These are phyloP conservation scores for Graphilbum fragrans DNA, from an alignment of 2,329 filamentous ascomycete genomes.

Conservation along the genomic window DNA sequence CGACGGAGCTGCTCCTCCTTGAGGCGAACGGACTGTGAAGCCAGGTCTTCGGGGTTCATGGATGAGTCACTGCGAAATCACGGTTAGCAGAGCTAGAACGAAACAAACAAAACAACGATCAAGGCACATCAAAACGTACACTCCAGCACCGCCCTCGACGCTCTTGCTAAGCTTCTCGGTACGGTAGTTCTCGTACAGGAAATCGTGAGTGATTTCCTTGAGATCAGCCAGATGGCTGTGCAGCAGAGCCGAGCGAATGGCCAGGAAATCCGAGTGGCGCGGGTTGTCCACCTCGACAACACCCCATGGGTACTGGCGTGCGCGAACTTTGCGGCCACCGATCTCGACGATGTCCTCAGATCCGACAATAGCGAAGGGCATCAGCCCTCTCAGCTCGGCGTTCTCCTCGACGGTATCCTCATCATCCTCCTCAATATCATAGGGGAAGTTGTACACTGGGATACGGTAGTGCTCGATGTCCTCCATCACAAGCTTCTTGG, in stretches of 20 bases:
- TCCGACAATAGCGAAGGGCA: conserved; percentile 98
- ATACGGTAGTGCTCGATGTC: conserved; percentile 99
- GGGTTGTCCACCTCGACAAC: conserved; percentile 98
- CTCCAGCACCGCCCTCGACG: conserved; percentile 78
- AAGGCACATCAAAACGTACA: conserved; percentile 47
- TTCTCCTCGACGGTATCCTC: conserved; percentile 99
- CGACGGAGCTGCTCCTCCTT: conserved; percentile 99
- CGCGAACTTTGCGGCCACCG: conserved; percentile 81
- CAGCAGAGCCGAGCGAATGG: conserved; percentile 88
- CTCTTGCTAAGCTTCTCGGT: conserved; percentile 99
- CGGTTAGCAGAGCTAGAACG: conserved; percentile 3
- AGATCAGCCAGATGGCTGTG: conserved; percentile 97
- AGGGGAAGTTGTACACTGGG: conserved; percentile 99
- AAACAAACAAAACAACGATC: conserved; percentile 27
- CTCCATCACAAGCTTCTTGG: conserved; percentile 99
- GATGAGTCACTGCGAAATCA: conserved; percentile 53
- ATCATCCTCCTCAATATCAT: conserved; percentile 98
- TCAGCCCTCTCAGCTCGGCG: conserved; percentile 88
- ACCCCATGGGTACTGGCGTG: conserved; percentile 97
- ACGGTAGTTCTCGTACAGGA: conserved; percentile 99
- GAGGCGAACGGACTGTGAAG: conserved; percentile 91
- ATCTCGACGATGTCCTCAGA: conserved; percentile 94
- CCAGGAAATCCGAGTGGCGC: conserved; percentile 95
- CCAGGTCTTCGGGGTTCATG: conserved; percentile 96
- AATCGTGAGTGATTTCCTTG: conserved; percentile 99